Evolutionary conservation across 768 basidiomycete species (phyloP).

Genomic region (Leccinellum albellum): DNA sequence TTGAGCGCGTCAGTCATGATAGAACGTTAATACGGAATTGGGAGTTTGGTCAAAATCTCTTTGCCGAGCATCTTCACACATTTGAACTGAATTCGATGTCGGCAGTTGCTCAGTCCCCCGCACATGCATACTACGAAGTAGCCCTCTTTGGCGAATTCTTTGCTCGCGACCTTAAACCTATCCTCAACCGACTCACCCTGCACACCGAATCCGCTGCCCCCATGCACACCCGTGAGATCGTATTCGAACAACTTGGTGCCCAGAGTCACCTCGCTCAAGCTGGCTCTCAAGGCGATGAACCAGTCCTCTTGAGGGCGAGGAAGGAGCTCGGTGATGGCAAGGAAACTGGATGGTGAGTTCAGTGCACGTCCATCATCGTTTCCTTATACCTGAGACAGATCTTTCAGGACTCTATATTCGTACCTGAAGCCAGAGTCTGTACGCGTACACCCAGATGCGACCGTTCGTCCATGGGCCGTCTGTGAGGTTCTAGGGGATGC

Average conservation of each 20-base stretch:
- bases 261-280: slow-evolving; percentile 52
- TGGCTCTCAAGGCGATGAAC: slow-evolving; percentile 48
- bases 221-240: slow-evolving; percentile 72
- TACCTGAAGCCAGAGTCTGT: slow-evolving; percentile 83
- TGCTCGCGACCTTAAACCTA: slow-evolving; percentile 66
- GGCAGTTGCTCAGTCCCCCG: slow-evolving; percentile 26
- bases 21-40: not conserved
- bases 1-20: slow-evolving; percentile 8
- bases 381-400: not conserved
- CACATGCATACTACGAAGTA: slow-evolving; percentile 76
- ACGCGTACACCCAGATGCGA: slow-evolving; percentile 80
- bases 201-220: slow-evolving; percentile 73
- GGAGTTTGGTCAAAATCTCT: not conserved
- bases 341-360: slow-evolving; percentile 56
- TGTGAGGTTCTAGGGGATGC: slow-evolving; percentile 79
- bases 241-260: slow-evolving; percentile 78
- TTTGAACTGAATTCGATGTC: slow-evolving; percentile 14
- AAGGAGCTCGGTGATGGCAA: slow-evolving; percentile 64
- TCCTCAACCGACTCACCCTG: slow-evolving; percentile 78
- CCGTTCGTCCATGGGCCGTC: slow-evolving; percentile 81
- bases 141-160: slow-evolving; percentile 83
- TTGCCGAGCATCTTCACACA: not conserved
- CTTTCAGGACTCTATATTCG: slow-evolving; percentile 66
- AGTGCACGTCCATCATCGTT: not conserved
- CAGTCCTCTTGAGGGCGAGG: slow-evolving; percentile 66